Base-by-base conservation (phyloP, 2,329 filamentous ascomycete species). In the Dryadomyces quercivorus region DNA sequence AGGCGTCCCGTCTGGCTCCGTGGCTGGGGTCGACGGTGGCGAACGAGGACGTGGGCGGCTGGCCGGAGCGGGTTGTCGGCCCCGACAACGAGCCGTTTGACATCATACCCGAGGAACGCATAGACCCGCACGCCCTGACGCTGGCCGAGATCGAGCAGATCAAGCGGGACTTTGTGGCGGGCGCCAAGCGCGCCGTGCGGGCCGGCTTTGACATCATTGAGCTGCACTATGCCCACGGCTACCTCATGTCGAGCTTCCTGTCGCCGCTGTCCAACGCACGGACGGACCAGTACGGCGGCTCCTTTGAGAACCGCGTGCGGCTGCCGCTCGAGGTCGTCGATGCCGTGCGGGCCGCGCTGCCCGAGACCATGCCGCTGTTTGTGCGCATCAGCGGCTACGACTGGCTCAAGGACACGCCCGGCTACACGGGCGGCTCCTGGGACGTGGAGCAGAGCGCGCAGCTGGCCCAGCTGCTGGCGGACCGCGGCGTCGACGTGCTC, bases 151-250 rank as follows among this genome's bases (percentile, higher is more conserved):
- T 91, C 56, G 73, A 80, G 55, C 66, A 75, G 3, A 70, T 84
- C 59, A 84, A 86, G 66, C 63, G 65, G 5, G 78, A 78, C 2
- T 88, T 77, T 68, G 76, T 73, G 1, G 75, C 72, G 0, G 75
- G 74, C 0, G 69, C 74, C 0, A 69, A 73, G 59, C 70, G 80
- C 15, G 76, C 85, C 0, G 66, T 88, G 2, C 70, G 73, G 31
- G 80, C 78, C 1, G 86, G 86, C 0, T 83, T 84, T 59, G 84
- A 86, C 61, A 78, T 80, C 4, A 74, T 87, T 16, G 84, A 83
- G 66, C 80, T 94, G 51, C 88, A 93, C 70, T 79, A 77, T 60
- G 88, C 87, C 0, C 88, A 93, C 62, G 87, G 88, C 1, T 93
- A 91, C 64, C 75, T 93, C 0, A 70, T 92, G 0, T 80, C 83